Evolutionary conservation across 495 filamentous ascomycete species (phyloP).

Genomic region (Cudoniella acicularis): DNA sequence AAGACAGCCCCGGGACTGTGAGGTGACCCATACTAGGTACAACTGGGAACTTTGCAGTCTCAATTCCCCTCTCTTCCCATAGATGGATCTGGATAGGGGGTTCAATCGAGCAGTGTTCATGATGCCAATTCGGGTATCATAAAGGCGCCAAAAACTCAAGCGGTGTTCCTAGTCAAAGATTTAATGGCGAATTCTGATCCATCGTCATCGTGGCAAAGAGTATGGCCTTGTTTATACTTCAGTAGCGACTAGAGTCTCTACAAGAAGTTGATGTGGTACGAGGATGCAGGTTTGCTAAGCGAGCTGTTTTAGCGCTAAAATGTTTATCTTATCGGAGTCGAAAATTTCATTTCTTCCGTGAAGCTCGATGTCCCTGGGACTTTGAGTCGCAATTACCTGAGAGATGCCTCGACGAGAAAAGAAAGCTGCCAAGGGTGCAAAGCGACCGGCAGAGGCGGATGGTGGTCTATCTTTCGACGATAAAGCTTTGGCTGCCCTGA

Average conservation of each 20-base stretch:
- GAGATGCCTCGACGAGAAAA: slow-evolving; percentile 21
- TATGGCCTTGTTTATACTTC: no score
- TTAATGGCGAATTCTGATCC: no score
- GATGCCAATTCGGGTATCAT: no score
- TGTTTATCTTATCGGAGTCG: slow-evolving; percentile 13
- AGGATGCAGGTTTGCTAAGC: no score
- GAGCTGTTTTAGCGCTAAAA: not conserved
- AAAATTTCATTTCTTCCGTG: slow-evolving; percentile 7
- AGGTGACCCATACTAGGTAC: not conserved
- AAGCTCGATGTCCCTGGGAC: not conserved
- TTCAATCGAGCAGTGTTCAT: not conserved
- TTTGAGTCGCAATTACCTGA: not conserved
- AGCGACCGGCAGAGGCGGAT: slow-evolving; percentile 8
- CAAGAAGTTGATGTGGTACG: no score
- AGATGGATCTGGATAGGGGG: not conserved
- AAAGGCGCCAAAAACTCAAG: no score
- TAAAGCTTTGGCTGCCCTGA: slow-evolving; percentile 57
- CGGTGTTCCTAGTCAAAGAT: no score
- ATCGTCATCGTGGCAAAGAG: no score
- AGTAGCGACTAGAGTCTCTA: no score
- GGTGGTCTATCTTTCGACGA: slow-evolving; percentile 50
- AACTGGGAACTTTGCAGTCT: not conserved
- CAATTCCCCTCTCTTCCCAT: not conserved
- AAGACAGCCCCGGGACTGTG: not conserved
- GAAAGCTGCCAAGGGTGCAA: slow-evolving; percentile 22